Evolutionary conservation across 306 rosid species (phyloP), one percentile per base, ranked within the genome.

Genomic region (Canavalia gladiata): DNA sequence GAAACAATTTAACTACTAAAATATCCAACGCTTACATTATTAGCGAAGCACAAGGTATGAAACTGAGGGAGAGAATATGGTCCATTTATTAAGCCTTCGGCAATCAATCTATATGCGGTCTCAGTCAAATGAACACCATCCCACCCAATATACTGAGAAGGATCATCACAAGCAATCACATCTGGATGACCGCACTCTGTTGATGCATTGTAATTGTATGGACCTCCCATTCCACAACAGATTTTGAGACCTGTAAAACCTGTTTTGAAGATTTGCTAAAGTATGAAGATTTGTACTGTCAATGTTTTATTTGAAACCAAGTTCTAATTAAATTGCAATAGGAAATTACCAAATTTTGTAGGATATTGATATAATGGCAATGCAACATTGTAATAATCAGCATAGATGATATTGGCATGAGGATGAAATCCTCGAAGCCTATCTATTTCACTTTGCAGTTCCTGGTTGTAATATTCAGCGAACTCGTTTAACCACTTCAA

Each of bases 121-220:
- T 89, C 92, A 0, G 97, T 91, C 52, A 90, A 86, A 78, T 91
- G 94, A 55, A 87, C 4, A 52, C 91, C 88, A 83, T 89, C 91
- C 90, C 93, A 89, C 3, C 78, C 55, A 66, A 84, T 87, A 76
- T 75, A 69, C 62, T 83, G 59, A 2, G 87, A 87, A 55, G 91
- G 91, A 46, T 87, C 87, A 39, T 81, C 89, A 76, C 91, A 89
- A 10, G 49, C 79, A 47, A 3, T 29, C 34, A 28, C 79, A 0
- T 59, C 49, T 59, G 65, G 51, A 6, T 6, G 4, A 0, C 87
- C 86, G 76, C 89, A 87, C 7, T 0, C 0, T 6, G 1, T 12
- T 34, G 87, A 46, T 69, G 3, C 0, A 29, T 83, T 85, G 56
- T 0, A 87, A 71, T 87, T 77, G 72, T 83, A 88, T 5, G 70